Evolutionary conservation across 1,139 yeast species (phyloP), one percentile per base, ranked within the genome.

Genomic region (Pichia sp.): DNA sequence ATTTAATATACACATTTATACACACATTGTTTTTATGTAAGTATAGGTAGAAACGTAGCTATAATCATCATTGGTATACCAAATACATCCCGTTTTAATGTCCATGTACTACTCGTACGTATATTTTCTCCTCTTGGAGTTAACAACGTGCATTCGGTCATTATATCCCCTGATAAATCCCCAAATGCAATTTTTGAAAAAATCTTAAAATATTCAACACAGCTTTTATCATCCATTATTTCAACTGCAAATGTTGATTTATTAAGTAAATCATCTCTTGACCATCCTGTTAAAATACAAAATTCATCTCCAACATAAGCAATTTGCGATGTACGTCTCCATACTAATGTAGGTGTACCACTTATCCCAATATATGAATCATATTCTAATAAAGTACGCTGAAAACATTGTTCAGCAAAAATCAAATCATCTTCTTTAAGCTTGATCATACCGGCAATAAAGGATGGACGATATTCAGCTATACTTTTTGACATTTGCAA

Each of bases 321-420:
- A 18, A 91, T 85, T 59, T 89, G 96, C 9, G 96, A 96, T 1
- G 96, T 88, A 43, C 97, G 70, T 50, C 98, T 69, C 97, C 97
- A 91, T 6, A 88, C 91, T 22, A 89, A 76, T 0, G 96, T 88
- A 0, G 97, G 97, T 0, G 97, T 89, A 0, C 96, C 96, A 34
- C 89, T 80, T 20, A 83, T 78, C 16, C 79, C 70, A 31, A 91
- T 83, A 58, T 85, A 85, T 59, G 80, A 84, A 51, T 87, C 93
- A 60, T 88, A 91, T 47, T 94, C 95, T 35, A 89, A 65, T 36
- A 91, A 64, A 0, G 97, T 88, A 37, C 98, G 66, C 60, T 91
- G 97, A 64, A 89, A 89, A 54, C 96, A 86, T 63, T 89, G 94
- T 56, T 91, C 98, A 86, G 91, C 88, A 56, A 91, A 91, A 6